Base-by-base conservation (phyloP, 148 eudicot species). In the Vaccinium darrowii region DNA sequence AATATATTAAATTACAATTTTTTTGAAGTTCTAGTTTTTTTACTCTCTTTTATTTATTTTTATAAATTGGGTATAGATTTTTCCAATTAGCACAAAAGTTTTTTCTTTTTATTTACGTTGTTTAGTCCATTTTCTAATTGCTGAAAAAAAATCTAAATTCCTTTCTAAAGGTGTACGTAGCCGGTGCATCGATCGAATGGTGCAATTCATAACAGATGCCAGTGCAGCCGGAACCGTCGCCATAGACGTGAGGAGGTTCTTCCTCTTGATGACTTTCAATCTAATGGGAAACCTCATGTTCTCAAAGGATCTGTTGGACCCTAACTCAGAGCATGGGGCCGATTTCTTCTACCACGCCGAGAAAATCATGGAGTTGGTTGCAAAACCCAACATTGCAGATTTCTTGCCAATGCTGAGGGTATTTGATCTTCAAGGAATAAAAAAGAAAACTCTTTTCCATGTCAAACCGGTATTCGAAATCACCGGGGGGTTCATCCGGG, bases 361-460 rank as follows among this genome's bases (percentile, higher is more conserved):
- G 21, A 58, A 75, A 51, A 80, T 85, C 7, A 85, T 58, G 84
- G 80, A 85, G 75, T 85, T 73, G 56, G 86, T 85, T 1, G 93
- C 90, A 1, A 87, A 82, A 76, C 89, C 93, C 47, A 91, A 90
- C 25, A 79, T 87, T 19, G 93, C 88, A 0, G 93, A 91, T 80
- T 89, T 85, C 50, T 87, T 89, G 50, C 91, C 93, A 0, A 63
- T 86, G 71, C 83, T 90, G 11, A 80, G 85, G 8, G 78, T 36
- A 73, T 81, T 80, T 33, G 90, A 83, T 81, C 89, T 87, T 1
- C 87, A 78, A 83, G 87, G 83, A 76, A 85, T 47, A 63, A 67
- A 74, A 76, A 86, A 75, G 52, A 84, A 54, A 81, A 84, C 88
- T 18, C 80, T 74, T 43, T 85, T 81, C 49, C 87, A 85, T 49